Percentiles rank a stretch among this genome's conserved stretches.
These are phyloP conservation scores for Strigomonas culicis DNA, from an alignment of 208 protist species.

Conservation along the genomic window DNA sequence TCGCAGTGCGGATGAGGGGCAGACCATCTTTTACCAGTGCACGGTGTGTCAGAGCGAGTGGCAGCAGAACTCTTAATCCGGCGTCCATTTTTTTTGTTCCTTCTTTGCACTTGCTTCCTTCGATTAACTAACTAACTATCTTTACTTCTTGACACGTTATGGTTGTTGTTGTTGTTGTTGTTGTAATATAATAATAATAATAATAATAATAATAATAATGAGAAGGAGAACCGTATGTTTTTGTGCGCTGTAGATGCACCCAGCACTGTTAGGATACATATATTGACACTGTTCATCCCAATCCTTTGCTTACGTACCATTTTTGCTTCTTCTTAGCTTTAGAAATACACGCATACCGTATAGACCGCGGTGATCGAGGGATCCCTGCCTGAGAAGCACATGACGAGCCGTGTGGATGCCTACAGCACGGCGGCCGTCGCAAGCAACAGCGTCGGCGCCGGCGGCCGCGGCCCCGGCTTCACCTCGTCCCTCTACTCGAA, in stretches of 20 bases:
- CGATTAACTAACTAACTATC: neutral
- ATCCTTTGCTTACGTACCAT: neutral
- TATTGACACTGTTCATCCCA: neutral
- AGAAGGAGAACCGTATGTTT: neutral
- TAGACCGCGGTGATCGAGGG: too few relatives aligned
- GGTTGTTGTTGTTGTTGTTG: too few relatives aligned
- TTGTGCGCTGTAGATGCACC: too few relatives aligned
- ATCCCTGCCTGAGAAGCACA: neutral
- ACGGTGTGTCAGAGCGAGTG: constrained; percentile 82
- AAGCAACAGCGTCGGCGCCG: too few relatives aligned
- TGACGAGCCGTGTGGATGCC: neutral
- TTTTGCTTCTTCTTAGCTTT: neutral
- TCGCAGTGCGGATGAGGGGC: constrained; percentile 89
- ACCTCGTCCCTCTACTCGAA: too few relatives aligned
- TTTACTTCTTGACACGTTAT: too few relatives aligned
- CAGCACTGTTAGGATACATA: too few relatives aligned
- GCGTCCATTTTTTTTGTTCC: neutral
- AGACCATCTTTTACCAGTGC: constrained; percentile 92
- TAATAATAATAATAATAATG: neutral
- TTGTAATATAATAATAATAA: neutral
- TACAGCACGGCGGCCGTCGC: too few relatives aligned
- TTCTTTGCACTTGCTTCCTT: neutral
- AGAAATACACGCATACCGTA: neutral
- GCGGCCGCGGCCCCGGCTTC: too few relatives aligned
- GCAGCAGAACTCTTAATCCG: constrained; percentile 86